Evolutionary conservation across 371 early-diverging fungal genomes (phyloP), one percentile per base, ranked within the genome.

Genomic region (Mucor lusitanicus): DNA sequence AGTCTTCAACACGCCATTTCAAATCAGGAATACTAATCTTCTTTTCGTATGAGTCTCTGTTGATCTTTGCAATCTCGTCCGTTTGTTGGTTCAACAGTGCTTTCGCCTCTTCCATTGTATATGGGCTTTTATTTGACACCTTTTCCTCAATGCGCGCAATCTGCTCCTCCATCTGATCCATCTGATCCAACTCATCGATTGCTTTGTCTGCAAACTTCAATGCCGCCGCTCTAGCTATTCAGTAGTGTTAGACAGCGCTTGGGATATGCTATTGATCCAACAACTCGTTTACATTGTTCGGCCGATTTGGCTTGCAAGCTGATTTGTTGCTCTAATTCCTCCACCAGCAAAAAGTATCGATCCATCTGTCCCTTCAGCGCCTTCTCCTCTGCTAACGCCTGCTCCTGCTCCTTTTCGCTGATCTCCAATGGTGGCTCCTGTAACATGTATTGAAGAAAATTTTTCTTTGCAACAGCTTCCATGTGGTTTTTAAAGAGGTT

Each of bases 81-180:
- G 28, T 37, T 28, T 73, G 66, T 13, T 44, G 53, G n/a, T 28
- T 33, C 25, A 69, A 15, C 8, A 60, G 25, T 2, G 35, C 5
- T 35, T 62, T 63, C 30, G 69, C 71, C 39, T 68, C 59, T 42
- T 63, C 69, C 11, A 69, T 37, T 39, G 68, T 66, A 28, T 61
- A 32, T 59, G 42, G 7, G 12, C 54, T 63, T 42, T 42, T 8
- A 17, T 53, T 30, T 6, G 53, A 42, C 37, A 42, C 28, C n/a
- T 50, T 32, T 17, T 4, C 17, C 3, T 69, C 40, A 2, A 69
- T 64, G 59, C 46, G 39, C 5, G 30, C 21, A 1, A 69, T 30
- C 46, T 69, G 60, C 17, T 33, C 55, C 46, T 64, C 61, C 55
- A 60, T 40, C 0, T 19, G 13, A 0, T 15, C 17, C 0, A 50